phyloP scores from a whole-genome alignment of 352 stramenopile species.

The Globisporangium spiculum region DNA sequence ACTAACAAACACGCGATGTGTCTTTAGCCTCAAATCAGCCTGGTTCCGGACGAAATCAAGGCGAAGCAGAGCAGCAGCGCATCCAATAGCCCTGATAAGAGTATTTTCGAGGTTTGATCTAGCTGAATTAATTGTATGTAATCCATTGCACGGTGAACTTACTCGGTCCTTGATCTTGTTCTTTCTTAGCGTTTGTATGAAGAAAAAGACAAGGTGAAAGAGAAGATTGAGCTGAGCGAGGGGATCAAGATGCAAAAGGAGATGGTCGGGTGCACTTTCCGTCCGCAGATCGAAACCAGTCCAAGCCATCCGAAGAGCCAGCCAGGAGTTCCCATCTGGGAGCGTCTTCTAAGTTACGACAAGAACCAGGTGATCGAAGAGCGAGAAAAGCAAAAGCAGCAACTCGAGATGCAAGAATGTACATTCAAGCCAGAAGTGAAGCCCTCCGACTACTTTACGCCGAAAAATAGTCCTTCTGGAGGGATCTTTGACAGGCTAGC shows the following conservation, averaged over 20 bases:
- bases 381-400: conserved; percentile 65
- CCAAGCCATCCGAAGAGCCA: conserved; percentile 28
- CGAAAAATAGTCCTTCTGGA: conserved; percentile 34
- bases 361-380: conserved; percentile 81
- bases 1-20: conserved; percentile 8
- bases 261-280: conserved; percentile 80
- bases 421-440: conserved; percentile 83
- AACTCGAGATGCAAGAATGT: conserved; percentile 70
- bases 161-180: conserved; percentile 17
- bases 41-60: conserved; percentile 53
- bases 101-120: conserved; percentile 70
- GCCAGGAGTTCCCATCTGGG: conserved; percentile 57
- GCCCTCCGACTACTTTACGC: conserved; percentile 39
- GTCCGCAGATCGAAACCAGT: conserved; percentile 55
- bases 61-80: conserved; percentile 57
- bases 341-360: conserved; percentile 70
- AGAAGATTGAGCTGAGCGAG: conserved; percentile 72
- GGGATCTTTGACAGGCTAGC: conserved; percentile 47
- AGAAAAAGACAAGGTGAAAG: conserved; percentile 74
- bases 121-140: conserved; percentile 9
- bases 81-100: conserved; percentile 53
- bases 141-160: conserved; percentile 21
- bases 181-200: conserved; percentile 68
- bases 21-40: conserved; percentile 52
- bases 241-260: conserved; percentile 70